Evolutionary conservation across 805 yeast species (phyloP).

Genomic region (Metschnikowia cubensis): DNA sequence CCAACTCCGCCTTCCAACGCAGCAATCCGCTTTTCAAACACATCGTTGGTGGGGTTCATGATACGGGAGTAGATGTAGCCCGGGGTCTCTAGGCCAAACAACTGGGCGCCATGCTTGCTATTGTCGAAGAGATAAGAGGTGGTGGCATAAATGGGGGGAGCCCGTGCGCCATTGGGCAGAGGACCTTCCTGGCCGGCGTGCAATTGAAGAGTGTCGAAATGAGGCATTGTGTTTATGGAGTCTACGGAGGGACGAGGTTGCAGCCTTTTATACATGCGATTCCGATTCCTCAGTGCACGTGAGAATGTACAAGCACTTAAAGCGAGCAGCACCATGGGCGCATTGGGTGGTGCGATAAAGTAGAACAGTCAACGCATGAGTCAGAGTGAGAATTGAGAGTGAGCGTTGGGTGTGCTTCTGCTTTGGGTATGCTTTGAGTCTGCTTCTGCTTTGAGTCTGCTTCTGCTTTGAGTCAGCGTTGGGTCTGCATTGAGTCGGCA

Average conservation of each 20-base stretch:
- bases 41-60: constrained; percentile 89
- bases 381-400: no score
- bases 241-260: background rate
- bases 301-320: background rate
- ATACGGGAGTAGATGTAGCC: constrained; percentile 89
- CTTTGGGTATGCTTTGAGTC: no score
- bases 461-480: no score
- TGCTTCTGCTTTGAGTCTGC: no score
- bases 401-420: no score
- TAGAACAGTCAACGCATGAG: no score
- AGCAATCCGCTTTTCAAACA: constrained; percentile 87
- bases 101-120: constrained; percentile 87
- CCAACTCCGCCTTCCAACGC: constrained; percentile 91
- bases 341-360: no score
- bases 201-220: constrained; percentile 86
- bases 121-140: constrained; percentile 84
- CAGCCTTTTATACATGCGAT: background rate
- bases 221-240: constrained; percentile 38
- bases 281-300: constrained; percentile 4
- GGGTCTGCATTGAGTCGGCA: no score
- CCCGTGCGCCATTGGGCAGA: constrained; percentile 67
- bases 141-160: constrained; percentile 91
- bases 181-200: constrained; percentile 90
- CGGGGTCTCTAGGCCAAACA: constrained; percentile 77
- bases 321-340: background rate